Percentiles rank a stretch among this genome's conserved stretches.
Evolutionary conservation across 371 early-diverging fungal species (phyloP).

Genomic region (Mucor racemosus): DNA sequence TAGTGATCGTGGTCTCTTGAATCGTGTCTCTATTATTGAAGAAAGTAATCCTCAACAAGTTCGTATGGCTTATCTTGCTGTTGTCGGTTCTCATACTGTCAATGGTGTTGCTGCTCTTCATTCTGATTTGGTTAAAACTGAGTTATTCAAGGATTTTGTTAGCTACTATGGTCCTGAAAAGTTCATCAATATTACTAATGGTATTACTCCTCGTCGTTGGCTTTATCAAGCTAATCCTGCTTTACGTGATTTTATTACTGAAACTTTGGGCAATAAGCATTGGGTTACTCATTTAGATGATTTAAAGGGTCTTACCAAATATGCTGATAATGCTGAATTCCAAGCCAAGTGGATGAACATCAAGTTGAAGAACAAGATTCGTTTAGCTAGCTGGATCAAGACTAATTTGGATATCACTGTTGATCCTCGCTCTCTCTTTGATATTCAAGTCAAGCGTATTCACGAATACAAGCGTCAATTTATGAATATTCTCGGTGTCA

Average conservation of each 20-base stretch:
- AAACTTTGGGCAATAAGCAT: constrained; percentile 70
- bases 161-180: constrained; percentile 78
- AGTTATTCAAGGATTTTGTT: constrained; percentile 87
- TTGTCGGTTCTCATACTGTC: constrained; percentile 84
- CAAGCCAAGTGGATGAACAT: constrained; percentile 84
- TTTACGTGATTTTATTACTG: constrained; percentile 78
- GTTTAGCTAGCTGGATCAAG: constrained; percentile 82
- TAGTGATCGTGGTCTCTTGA: constrained; percentile 86
- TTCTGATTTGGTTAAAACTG: constrained; percentile 84
- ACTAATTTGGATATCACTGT: constrained; percentile 68
- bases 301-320: constrained; percentile 61
- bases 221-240: constrained; percentile 91
- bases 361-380: constrained; percentile 86
- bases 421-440: constrained; percentile 86
- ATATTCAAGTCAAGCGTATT: constrained; percentile 94
- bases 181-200: constrained; percentile 94
- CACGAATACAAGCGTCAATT: constrained; percentile 98
- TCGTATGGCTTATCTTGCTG: constrained; percentile 81
- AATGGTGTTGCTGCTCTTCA: constrained; percentile 95
- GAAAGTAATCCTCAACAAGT: constrained; percentile 87
- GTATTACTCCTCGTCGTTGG: constrained; percentile 93
- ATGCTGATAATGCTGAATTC: constrained; percentile 69
- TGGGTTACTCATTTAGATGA: constrained; percentile 74
- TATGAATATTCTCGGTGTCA: constrained; percentile 92
- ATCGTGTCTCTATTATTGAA: constrained; percentile 90